These are phyloP conservation scores for Cladosporium phlei DNA, from an alignment of 2,329 filamentous ascomycete genomes.

Conservation along the genomic window DNA sequence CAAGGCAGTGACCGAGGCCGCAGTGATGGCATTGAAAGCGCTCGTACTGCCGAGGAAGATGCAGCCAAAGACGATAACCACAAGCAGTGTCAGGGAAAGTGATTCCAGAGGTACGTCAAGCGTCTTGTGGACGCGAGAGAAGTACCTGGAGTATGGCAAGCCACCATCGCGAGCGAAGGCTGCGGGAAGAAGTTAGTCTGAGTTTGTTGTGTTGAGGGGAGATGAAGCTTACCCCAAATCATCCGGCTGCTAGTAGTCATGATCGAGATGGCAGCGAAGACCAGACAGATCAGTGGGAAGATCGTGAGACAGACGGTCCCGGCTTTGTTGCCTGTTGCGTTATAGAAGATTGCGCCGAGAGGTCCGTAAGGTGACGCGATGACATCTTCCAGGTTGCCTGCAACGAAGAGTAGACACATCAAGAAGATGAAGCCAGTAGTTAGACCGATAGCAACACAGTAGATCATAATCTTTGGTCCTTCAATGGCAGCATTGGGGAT, in stretches of 20 bases:
- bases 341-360: slow-evolving; percentile 32
- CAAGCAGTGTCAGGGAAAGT: slow-evolving; percentile 28
- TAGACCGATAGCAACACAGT: slow-evolving; percentile 33
- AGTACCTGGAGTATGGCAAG: slow-evolving; percentile 31
- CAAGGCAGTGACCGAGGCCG: slow-evolving; percentile 62
- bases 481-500: slow-evolving; percentile 33
- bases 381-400: slow-evolving; percentile 29
- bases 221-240: slow-evolving; percentile 23
- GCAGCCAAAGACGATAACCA: slow-evolving; percentile 33
- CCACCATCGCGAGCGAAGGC: slow-evolving; percentile 35
- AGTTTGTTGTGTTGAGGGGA: neutral
- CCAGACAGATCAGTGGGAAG: slow-evolving; percentile 32
- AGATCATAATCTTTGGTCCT: slow-evolving; percentile 31
- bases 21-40: slow-evolving; percentile 36
- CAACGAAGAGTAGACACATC: slow-evolving; percentile 33
- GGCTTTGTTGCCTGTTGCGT: slow-evolving; percentile 31
- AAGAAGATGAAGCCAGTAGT: slow-evolving; percentile 36
- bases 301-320: slow-evolving; percentile 34
- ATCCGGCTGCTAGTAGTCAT: slow-evolving; percentile 35
- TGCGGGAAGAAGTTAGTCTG: slow-evolving; percentile 1
- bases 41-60: slow-evolving; percentile 35
- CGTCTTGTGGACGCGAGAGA: slow-evolving; percentile 31
- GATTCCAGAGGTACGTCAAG: slow-evolving; percentile 34
- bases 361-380: slow-evolving; percentile 30
- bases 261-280: slow-evolving; percentile 33